Evolutionary conservation across 768 basidiomycete species (phyloP).

Genomic region (Russula foetens): DNA sequence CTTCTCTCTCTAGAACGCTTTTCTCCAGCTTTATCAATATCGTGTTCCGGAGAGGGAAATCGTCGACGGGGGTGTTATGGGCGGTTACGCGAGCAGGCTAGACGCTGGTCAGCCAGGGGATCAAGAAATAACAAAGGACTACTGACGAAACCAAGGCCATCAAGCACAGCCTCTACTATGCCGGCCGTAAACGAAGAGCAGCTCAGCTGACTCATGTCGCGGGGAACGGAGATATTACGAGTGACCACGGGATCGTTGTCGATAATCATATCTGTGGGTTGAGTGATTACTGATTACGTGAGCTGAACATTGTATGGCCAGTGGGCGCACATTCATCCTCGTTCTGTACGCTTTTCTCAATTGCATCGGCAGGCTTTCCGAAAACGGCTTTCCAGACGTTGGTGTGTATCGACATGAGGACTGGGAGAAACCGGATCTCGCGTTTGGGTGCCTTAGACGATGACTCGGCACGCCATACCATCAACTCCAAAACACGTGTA

Average conservation of each 20-base stretch:
- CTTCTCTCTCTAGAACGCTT: conserved; percentile 89
- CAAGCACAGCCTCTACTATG: conserved; percentile 93
- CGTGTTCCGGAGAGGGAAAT: conserved; percentile 81
- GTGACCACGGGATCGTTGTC: conserved; percentile 94
- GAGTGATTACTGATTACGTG: conserved; percentile 3
- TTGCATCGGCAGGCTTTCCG: conserved; percentile 86
- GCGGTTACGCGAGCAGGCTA: conserved; percentile 97
- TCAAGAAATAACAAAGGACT: background rate
- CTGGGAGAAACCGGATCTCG: conserved; percentile 83
- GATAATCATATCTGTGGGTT: conserved; percentile 88
- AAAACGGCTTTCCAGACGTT: conserved; percentile 95
- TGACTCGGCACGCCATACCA: conserved; percentile 71
- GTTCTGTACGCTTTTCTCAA: conserved; percentile 94
- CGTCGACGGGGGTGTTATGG: conserved; percentile 80
- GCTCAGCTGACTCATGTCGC: conserved; percentile 87
- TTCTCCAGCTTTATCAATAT: conserved; percentile 95
- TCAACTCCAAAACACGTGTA: conserved; percentile 75
- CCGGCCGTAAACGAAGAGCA: conserved; percentile 98
- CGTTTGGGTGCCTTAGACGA: conserved; percentile 86
- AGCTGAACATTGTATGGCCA: conserved; percentile 4
- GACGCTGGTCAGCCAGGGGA: conserved; percentile 2
- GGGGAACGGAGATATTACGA: conserved; percentile 86
- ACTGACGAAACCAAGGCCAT: conserved; percentile 89
- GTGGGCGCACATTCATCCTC: conserved; percentile 79
- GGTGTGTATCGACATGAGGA: conserved; percentile 89